A percentile compares a stretch with the other conserved stretches of the same genome.
Conservation (phyloP, 371 early-diverging fungal species). For the Mortierella sp. region DNA sequence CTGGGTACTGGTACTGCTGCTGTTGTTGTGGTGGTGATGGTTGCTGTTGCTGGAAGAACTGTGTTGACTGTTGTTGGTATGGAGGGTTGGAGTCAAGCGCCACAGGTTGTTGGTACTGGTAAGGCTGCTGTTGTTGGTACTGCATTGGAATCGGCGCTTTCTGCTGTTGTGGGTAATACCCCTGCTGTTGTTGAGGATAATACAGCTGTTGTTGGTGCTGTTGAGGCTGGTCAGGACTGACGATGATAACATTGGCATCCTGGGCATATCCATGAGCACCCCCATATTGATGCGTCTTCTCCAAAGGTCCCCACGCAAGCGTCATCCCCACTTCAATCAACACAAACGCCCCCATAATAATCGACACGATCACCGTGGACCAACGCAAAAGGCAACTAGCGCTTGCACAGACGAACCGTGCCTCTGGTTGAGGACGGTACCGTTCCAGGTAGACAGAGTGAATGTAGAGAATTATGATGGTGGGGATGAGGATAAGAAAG, state of each 20-base stretch:
- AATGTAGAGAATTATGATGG: not conserved
- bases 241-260: not conserved
- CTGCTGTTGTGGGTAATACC: not conserved
- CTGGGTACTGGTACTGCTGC: not conserved
- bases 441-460: not conserved
- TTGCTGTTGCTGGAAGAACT: not conserved
- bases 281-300: not conserved
- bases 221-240: not conserved
- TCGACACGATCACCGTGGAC: not conserved
- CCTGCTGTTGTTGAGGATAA: not conserved
- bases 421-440: not conserved
- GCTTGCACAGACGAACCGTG: not conserved
- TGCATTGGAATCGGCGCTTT: not conserved
- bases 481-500: slow-evolving; percentile 9
- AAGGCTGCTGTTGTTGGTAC: not conserved
- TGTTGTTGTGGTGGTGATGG: not conserved
- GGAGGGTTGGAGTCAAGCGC: not conserved
- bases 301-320: not conserved
- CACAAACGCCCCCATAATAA: not conserved
- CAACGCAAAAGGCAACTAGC: not conserved
- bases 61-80: not conserved
- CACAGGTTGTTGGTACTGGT: not conserved
- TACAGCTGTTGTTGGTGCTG: not conserved
- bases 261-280: not conserved
- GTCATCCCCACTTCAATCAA: not conserved